These are phyloP conservation scores for Vachellia collinsii DNA, from an alignment of 306 rosid species.

Conservation along the genomic window DNA sequence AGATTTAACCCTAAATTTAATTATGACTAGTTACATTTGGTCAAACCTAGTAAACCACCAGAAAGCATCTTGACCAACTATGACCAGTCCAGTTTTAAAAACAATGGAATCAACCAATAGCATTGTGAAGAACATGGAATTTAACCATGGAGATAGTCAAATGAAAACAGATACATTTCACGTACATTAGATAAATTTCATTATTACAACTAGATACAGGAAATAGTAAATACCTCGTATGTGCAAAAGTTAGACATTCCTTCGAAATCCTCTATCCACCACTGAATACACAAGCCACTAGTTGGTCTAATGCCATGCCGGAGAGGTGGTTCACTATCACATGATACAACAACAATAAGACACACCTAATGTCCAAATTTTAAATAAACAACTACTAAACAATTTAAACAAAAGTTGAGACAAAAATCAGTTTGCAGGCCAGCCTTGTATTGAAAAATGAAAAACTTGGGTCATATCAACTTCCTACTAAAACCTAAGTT, in stretches of 20 bases:
- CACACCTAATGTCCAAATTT: neutral
- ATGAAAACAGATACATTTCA: neutral
- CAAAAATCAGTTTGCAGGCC: neutral
- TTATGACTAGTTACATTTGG: neutral
- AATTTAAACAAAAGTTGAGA: neutral
- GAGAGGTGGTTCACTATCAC: slow-evolving; percentile 38
- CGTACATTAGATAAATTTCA: neutral
- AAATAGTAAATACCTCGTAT: slow-evolving; percentile 50
- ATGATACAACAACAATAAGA: slow-evolving; percentile 18
- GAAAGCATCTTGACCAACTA: neutral
- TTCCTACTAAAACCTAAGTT: slow-evolving; percentile 5
- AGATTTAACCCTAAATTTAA: too few relatives aligned
- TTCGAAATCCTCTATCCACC: slow-evolving; percentile 56
- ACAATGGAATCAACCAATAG: neutral
- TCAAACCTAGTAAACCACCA: neutral
- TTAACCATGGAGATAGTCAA: neutral
- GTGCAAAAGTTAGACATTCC: slow-evolving; percentile 66
- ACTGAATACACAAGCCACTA: slow-evolving; percentile 42
- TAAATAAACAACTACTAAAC: slow-evolving; percentile 5
- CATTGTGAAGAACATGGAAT: neutral
- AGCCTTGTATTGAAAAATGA: neutral
- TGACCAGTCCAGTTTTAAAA: neutral
- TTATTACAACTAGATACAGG: neutral
- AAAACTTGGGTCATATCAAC: neutral
- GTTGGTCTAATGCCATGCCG: slow-evolving; percentile 52